phyloP scores from a whole-genome alignment of 306 rosid species.

The Gastrolobium villosum region DNA sequence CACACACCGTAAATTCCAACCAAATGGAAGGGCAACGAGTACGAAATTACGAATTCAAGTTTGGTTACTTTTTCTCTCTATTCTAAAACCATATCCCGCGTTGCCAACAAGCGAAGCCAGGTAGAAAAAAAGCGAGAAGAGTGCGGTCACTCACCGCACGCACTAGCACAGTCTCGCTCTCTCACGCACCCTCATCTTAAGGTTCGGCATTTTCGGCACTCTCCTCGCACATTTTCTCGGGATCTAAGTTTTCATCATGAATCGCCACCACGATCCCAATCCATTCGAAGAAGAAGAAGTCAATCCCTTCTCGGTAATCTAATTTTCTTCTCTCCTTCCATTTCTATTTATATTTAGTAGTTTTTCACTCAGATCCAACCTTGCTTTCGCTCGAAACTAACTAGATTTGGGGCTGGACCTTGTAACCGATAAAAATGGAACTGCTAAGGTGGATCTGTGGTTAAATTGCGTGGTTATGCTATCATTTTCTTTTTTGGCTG shows the following conservation, averaged over 20 bases:
- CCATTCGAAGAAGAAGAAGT: constrained; percentile 94
- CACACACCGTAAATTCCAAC: constrained; percentile 28
- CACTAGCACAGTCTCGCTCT: constrained; percentile 8
- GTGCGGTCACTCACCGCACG: constrained; percentile 49
- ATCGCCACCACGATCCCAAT: constrained; percentile 90
- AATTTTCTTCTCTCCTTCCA: neutral
- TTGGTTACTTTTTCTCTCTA: neutral
- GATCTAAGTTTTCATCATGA: constrained; percentile 71
- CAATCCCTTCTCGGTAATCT: constrained; percentile 93
- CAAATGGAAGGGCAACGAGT: constrained; percentile 33
- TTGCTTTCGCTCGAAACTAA: constrained; percentile 26
- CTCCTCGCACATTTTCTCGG: constrained; percentile 53
- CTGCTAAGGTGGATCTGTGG: constrained; percentile 55
- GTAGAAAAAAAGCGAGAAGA: constrained; percentile 39
- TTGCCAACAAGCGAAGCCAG: constrained; percentile 44
- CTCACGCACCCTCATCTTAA: constrained; percentile 27
- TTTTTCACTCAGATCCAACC: constrained; percentile 54
- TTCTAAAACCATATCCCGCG: constrained; percentile 63
- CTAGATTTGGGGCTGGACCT: neutral
- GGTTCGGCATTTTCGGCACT: constrained; percentile 31
- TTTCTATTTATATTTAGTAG: constrained; percentile 32
- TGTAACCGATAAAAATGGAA: neutral
- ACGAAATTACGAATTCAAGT: constrained; percentile 16
- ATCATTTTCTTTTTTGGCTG: constrained; percentile 12
- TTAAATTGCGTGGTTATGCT: constrained; percentile 16